Base-by-base conservation (phyloP, 345 rosid genomes). In the Toxicodendron radicans region DNA sequence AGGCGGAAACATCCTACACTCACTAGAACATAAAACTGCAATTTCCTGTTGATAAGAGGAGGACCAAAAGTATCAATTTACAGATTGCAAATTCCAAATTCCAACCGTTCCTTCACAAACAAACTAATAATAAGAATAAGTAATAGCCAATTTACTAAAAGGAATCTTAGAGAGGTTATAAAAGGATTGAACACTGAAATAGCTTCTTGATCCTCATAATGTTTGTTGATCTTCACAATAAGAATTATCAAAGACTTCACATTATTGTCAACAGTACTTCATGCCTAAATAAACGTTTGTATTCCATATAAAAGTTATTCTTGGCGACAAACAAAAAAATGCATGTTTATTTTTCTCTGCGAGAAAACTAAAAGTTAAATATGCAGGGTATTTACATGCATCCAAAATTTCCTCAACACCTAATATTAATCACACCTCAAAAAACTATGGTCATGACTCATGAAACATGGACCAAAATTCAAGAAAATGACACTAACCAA, bases 401-500 rank as follows among this genome's bases (percentile, higher is more conserved):
- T 32, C n/a, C 58, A 52, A 27, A 27, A 17, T 48, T 21, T 27
- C 58, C 24, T 58, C 13, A 45, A 71, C 32, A 30, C 5, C 20
- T 5, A 11, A 20, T 38, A 70, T 5, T 11, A 72, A 60, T 60
- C 59, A 18, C 38, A 41, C 20, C 35, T 71, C 0, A 51, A 48
- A 48, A 63, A 56, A 38, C 16, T 11, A 8, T 24, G 7, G 35
- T 32, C 58, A 53, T 2, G 16, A 58, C 57, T 62, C 18, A 30
- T 54, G 48, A 49, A 38, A 59, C 7, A 62, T 8, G 60, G 8
- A 51, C 12, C 17, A 33, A 8, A 33, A 72, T 23, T 20, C 4
- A 4, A 3, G 46, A 70, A 7, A 20, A 70, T 16, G 48, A 54
- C 46, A 81, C 89, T 27, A 38, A 89, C 97, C 98, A 72, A 94